Base-by-base conservation (phyloP, 805 yeast genomes). In the Saturnispora hagleri region DNA sequence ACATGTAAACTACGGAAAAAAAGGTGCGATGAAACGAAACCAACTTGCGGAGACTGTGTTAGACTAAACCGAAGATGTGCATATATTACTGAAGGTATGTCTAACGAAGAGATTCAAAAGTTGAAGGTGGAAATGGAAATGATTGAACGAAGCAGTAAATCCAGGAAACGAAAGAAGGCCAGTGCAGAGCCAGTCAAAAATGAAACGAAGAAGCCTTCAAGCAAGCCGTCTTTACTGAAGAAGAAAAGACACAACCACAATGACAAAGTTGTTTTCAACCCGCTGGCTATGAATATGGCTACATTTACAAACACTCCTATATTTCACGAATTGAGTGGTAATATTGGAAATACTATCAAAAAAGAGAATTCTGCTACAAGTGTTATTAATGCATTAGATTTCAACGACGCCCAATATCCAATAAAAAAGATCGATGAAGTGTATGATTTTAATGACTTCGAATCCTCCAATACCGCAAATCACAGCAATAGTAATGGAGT, bases 1-100 rank as follows among this genome's bases (percentile, higher is more conserved):
- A 82, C 86, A 0, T 83, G 89, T 64, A 83, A 82, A 59, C 70
- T 77, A 36, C 67, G 89, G 43, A 82, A 82, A 71, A 80, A 79
- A 59, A 70, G 79, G 56, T 79, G 84, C 60, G 74, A 77, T 55
- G 81, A 78, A 57, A 55, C 53, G 7, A 69, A 67, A 51, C 84
- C 84, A 1, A 58, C 66, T 1, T 79, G 84, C 59, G 69, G 75
- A 1, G 81, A 74, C 57, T 79, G 84, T 55, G 17, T 28, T 10
- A 60, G 82, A 40, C 63, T 79, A 42, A 60, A 66, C 9, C 72
- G 77, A 56, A 66, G 70, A 46, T 79, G 84, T 59, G 69, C 69
- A 18, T 79, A 79, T 73, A 62, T 72, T 2, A 76, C 76, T 28
- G 62, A 65, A 17, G 64, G 65, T 1, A 77, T 79, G 82, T 56